Evolutionary conservation across 805 yeast species (phyloP).

Genomic region (Yamadazyma endophytica): DNA sequence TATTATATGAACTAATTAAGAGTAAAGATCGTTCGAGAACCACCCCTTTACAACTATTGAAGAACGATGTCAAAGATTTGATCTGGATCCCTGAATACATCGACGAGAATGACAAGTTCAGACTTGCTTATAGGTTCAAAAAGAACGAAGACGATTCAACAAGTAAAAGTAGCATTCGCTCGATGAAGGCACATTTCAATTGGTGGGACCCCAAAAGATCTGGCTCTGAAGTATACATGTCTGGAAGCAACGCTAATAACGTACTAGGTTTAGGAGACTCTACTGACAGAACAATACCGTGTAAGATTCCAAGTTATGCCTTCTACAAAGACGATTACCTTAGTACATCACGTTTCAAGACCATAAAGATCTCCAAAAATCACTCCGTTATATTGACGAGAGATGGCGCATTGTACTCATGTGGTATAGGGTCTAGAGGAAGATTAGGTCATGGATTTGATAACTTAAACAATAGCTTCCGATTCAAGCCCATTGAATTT

Average conservation of each 20-base stretch:
- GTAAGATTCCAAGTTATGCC: slow-evolving; percentile 28
- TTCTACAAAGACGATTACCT: slow-evolving; percentile 15
- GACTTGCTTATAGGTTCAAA: slow-evolving; percentile 20
- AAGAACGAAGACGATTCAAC: slow-evolving; percentile 3
- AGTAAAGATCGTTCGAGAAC: slow-evolving; percentile 66
- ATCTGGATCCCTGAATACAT: slow-evolving; percentile 42
- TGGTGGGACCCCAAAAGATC: slow-evolving; percentile 48
- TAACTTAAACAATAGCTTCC: slow-evolving; percentile 32
- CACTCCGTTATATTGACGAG: slow-evolving; percentile 61
- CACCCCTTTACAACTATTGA: slow-evolving; percentile 69
- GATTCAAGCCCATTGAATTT: slow-evolving; percentile 39
- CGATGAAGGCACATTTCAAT: slow-evolving; percentile 10
- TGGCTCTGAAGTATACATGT: slow-evolving; percentile 55
- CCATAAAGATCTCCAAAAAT: slow-evolving; percentile 54
- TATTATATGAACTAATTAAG: slow-evolving; percentile 37
- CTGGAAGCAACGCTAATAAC: slow-evolving; percentile 61
- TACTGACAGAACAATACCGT: slow-evolving; percentile 40
- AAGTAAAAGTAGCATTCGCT: not conserved
- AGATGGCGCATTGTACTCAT: slow-evolving; percentile 50
- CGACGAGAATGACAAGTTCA: slow-evolving; percentile 28
- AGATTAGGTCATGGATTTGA: slow-evolving; percentile 57
- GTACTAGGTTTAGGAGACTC: slow-evolving; percentile 67
- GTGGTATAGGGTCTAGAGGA: slow-evolving; percentile 71
- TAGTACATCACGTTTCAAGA: slow-evolving; percentile 41
- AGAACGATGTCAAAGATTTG: slow-evolving; percentile 41